Evolutionary conservation across 1,284 basidiomycete genomes (phyloP).

Genomic region (Porogramme epimiltina): DNA sequence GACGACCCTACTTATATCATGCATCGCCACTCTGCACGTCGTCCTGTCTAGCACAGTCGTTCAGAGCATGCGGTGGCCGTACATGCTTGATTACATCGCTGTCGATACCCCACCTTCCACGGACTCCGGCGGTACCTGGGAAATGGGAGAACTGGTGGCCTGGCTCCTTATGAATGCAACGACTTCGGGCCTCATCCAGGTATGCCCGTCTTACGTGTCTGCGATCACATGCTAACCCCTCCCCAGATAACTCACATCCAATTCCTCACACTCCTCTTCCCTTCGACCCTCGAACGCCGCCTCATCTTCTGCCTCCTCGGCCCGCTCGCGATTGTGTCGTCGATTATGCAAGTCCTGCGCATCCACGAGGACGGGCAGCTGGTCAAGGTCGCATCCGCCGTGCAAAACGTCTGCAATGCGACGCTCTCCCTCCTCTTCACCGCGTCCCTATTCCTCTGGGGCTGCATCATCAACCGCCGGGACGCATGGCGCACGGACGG

Average conservation of each 20-base stretch:
- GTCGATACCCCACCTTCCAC: constrained; percentile 63
- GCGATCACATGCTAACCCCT: background rate
- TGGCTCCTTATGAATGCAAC: constrained; percentile 91
- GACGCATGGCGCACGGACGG: constrained; percentile 96
- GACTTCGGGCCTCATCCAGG: constrained; percentile 85
- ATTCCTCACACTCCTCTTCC: constrained; percentile 94
- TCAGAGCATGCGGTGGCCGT: constrained; percentile 85
- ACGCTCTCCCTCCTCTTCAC: constrained; percentile 95
- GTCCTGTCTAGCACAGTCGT: constrained; percentile 62
- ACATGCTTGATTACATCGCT: constrained; percentile 91
- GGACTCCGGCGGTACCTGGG: constrained; percentile 55
- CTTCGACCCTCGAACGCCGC: constrained; percentile 87
- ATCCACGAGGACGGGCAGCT: constrained; percentile 54
- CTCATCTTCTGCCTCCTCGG: constrained; percentile 89
- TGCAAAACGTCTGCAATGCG: constrained; percentile 94
- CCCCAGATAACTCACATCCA: constrained; percentile 94
- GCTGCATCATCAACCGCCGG: constrained; percentile 84
- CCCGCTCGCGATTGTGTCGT: constrained; percentile 86
- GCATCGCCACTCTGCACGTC: constrained; percentile 78
- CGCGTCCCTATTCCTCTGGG: constrained; percentile 90
- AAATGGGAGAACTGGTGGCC: constrained; percentile 65
- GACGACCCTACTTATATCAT: constrained; percentile 74
- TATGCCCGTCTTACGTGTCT: constrained; percentile 33
- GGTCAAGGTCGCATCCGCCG: constrained; percentile 69
- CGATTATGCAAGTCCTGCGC: constrained; percentile 84